These are phyloP conservation scores for Aspergillus sclerotiicarbonarius DNA, from an alignment of 495 filamentous ascomycete genomes.

Conservation along the genomic window DNA sequence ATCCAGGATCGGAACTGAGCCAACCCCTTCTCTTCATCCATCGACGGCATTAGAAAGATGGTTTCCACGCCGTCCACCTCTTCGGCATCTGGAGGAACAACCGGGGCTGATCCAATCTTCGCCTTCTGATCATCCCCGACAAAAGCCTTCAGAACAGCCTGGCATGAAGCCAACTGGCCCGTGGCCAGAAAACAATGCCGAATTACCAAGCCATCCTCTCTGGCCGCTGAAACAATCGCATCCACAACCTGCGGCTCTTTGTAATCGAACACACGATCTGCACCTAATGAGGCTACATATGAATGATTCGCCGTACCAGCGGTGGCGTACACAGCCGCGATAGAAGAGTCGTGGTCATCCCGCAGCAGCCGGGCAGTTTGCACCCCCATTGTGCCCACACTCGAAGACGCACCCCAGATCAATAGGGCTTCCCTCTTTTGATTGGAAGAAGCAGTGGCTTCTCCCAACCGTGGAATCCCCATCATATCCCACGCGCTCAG, in stretches of 20 bases:
- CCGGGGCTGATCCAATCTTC: constrained; percentile 39
- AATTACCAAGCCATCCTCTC: constrained; percentile 38
- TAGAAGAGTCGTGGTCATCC: constrained; percentile 28
- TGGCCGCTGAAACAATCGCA: constrained; percentile 40
- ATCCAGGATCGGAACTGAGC: constrained; percentile 40
- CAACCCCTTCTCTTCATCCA: constrained; percentile 29
- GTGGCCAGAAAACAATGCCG: constrained; percentile 42
- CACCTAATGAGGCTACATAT: constrained; percentile 47
- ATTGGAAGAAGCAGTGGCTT: constrained; percentile 12
- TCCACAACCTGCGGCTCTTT: constrained; percentile 42
- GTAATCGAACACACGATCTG: constrained; percentile 50
- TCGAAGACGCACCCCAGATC: constrained; percentile 49
- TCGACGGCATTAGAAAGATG: constrained; percentile 38
- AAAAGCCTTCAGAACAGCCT: constrained; percentile 39
- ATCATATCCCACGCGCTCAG: constrained; percentile 32
- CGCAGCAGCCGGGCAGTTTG: constrained; percentile 40
- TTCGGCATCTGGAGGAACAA: constrained; percentile 28
- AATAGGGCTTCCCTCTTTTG: constrained; percentile 33
- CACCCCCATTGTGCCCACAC: constrained; percentile 44
- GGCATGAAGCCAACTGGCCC: constrained; percentile 29
- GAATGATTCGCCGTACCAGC: constrained; percentile 44
- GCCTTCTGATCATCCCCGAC: constrained; percentile 23
- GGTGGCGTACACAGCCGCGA: constrained; percentile 43
- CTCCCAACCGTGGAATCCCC: constrained; percentile 24
- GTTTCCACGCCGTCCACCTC: constrained; percentile 38